Conservation (phyloP, 1,139 yeast species). For the Suhomyces atakaporum region DNA sequence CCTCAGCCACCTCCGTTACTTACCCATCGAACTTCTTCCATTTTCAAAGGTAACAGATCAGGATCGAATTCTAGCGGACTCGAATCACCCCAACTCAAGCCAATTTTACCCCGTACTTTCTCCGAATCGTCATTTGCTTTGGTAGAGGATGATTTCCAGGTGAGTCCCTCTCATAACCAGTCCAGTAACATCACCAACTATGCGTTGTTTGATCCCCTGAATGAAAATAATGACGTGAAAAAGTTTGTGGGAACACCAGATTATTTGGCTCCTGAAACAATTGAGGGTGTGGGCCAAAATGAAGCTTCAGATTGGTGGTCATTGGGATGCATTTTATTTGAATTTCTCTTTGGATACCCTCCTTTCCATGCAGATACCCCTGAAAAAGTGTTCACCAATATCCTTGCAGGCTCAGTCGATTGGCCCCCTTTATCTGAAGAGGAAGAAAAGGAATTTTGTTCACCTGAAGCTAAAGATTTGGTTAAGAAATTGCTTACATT, state of each 20-base stretch:
- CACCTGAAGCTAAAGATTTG: slow-evolving; percentile 73
- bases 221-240: slow-evolving; percentile 39
- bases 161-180: slow-evolving; percentile 27
- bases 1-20: slow-evolving; percentile 18
- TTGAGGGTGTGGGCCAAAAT: slow-evolving; percentile 80
- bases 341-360: slow-evolving; percentile 88
- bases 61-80: slow-evolving; percentile 40
- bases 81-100: slow-evolving; percentile 53
- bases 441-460: slow-evolving; percentile 55
- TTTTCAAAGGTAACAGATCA: slow-evolving; percentile 23
- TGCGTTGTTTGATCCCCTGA: slow-evolving; percentile 73
- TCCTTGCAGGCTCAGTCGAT: slow-evolving; percentile 68
- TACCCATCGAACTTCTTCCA: slow-evolving; percentile 15
- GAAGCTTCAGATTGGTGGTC: slow-evolving; percentile 99
- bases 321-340: slow-evolving; percentile 91
- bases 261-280: slow-evolving; percentile 95
- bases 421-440: slow-evolving; percentile 72
- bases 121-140: slow-evolving; percentile 60
- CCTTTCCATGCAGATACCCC: slow-evolving; percentile 91
- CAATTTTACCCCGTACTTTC: slow-evolving; percentile 49
- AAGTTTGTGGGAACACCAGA: slow-evolving; percentile 97
- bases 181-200: slow-evolving; percentile 38
- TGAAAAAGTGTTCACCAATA: slow-evolving; percentile 78
- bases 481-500: slow-evolving; percentile 61
- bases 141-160: slow-evolving; percentile 48